Evolutionary conservation across 306 rosid species (phyloP), one percentile per base, ranked within the genome.

Genomic region (Vigna reflexopilosa): DNA sequence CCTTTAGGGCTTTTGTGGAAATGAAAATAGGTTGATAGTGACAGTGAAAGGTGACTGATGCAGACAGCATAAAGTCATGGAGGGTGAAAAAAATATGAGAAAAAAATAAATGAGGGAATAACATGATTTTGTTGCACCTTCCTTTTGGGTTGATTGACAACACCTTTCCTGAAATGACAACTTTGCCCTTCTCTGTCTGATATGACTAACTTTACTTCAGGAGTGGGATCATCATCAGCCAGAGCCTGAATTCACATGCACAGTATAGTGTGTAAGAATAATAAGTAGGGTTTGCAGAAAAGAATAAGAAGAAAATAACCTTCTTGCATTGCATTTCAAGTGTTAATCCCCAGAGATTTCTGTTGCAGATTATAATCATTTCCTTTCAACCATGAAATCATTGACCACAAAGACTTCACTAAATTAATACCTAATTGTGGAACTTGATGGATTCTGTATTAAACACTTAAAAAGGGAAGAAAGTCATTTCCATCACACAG

Each of bases 71-170:
- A 86, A 86, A 87, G 89, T 9, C 50, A 4, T 56, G 56, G 73
- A 83, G 82, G 48, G 20, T 28, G 52, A 4, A 30, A 70, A 12
- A 15, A 45, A 45, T 45, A 12, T 49, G 6, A 12, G 20, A 8
- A 51, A 9, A 52, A 54, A 40, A 59, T 74, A 52, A 74, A 59
- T 13, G 34, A 85, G 81, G 77, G 93, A 89, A 91, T 87, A 87
- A 89, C 83, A 87, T 86, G 91, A 87, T 89, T 87, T 84, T 86
- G 86, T 83, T 89, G 85, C 86, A 80, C 86, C 87, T 73, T 7
- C 28, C 86, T 86, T 84, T 89, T 81, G 72, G 36, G 50, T 81
- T 87, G 93, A 89, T 91, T 89, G 93, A 89, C 88, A 91, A 79
- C 72, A 34, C 93, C 76, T 84, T 81, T 68, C 17, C 0, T 1